Evolutionary conservation across 495 filamentous ascomycete species (phyloP), one percentile per base, ranked within the genome.

Genomic region (Sabuloglossum arenarium): DNA sequence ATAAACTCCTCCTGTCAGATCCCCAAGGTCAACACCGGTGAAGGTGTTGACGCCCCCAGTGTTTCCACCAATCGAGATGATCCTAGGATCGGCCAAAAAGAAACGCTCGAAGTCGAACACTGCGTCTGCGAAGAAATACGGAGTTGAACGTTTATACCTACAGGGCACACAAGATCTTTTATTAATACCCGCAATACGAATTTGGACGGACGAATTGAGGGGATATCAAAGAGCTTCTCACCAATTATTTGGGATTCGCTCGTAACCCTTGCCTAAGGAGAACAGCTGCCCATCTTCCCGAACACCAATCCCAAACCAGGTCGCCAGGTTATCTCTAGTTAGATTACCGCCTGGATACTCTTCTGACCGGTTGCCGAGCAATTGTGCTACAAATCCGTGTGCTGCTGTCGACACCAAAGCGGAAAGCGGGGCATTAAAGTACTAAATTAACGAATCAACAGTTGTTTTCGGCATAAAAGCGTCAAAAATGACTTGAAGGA

Each of bases 201-300:
- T n/a, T n/a, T n/a, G n/a, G n/a, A n/a, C n/a, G n/a, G n/a, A n/a
- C n/a, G n/a, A n/a, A 39, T 39, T 39, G 16, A 39, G 8, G 34
- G 34, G 34, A 39, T 39, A 16, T 8, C 8, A 39, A 16, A n/a
- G n/a, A n/a, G n/a, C n/a, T n/a, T n/a, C n/a, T 8, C 34, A 39
- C 77, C 76, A 81, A 59, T 81, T 82, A 28, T 77, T 68, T 0
- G 79, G 79, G 39, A 78, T 77, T 19, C 66, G 62, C 54, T 79
- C 76, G 61, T 73, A 67, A 16, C 76, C 76, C 34, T 69, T 63
- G 34, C 34, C 34, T 16, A 39, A 16, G 16, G 34, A 39, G 8
- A 39, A 8, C 8, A 39, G 34, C 34, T 39, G 8, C 16, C 34
- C 34, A 1, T 59, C 68, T 58, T 71, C 75, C 0, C 59, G 66